Evolutionary conservation across 768 basidiomycete species (phyloP), one percentile per base, ranked within the genome.

Genomic region (Russula ochroleuca): DNA sequence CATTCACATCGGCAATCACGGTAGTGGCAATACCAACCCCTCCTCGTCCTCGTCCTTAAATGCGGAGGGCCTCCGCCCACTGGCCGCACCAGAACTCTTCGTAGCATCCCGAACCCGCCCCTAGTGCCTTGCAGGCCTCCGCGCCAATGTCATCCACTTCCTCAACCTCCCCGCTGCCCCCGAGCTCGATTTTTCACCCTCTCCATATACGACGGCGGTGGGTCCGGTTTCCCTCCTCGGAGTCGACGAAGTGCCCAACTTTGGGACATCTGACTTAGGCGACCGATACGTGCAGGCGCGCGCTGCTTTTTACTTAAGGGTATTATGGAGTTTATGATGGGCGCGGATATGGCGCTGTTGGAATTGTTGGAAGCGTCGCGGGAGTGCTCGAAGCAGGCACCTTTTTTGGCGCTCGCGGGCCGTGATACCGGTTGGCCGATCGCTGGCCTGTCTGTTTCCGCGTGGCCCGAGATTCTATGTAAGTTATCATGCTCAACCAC

Each of bases 401-500:
- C 50, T 63, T 35, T 59, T 59, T 43, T 63, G 62, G 62, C 62
- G 57, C 23, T 21, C 35, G 5, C 59, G 62, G 62, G 57, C 62
- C 13, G 57, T 63, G 6, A n/a, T n/a, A n/a, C n/a, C n/a, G n/a
- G n/a, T n/a, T n/a, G n/a, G n/a, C n/a, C n/a, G n/a, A n/a, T n/a
- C n/a, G n/a, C n/a, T n/a, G n/a, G n/a, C n/a, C n/a, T n/a, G n/a
- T n/a, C n/a, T n/a, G n/a, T n/a, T n/a, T n/a, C n/a, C n/a, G n/a
- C n/a, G n/a, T n/a, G n/a, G n/a, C n/a, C n/a, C n/a, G n/a, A n/a
- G n/a, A n/a, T n/a, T n/a, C n/a, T n/a, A n/a, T n/a, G n/a, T n/a
- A n/a, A n/a, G n/a, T n/a, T n/a, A n/a, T n/a, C n/a, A n/a, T n/a
- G n/a, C n/a, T n/a, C n/a, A n/a, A n/a, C n/a, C n/a, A n/a, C n/a